These are phyloP conservation scores for Russula ochroleuca DNA, from an alignment of 768 basidiomycete species.

Conservation along the genomic window DNA sequence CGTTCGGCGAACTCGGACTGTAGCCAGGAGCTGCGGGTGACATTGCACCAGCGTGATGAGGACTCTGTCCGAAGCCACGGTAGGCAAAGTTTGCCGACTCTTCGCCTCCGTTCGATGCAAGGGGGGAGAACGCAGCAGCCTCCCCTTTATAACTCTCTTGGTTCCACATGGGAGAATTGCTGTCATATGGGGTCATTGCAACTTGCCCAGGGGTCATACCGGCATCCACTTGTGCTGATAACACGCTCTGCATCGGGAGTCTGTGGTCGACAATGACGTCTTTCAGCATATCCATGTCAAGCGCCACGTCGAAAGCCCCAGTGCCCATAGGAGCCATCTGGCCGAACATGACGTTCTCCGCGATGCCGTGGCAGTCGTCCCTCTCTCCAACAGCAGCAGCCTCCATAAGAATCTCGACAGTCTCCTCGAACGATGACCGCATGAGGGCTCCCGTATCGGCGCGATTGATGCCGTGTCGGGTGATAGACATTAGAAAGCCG, in stretches of 20 bases:
- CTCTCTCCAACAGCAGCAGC: slow-evolving; percentile 97
- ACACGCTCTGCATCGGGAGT: slow-evolving; percentile 76
- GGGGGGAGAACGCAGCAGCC: slow-evolving; percentile 89
- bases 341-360: slow-evolving; percentile 99
- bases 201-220: slow-evolving; percentile 90
- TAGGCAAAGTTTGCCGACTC: slow-evolving; percentile 73
- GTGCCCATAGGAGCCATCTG: slow-evolving; percentile 99
- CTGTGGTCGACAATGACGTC: slow-evolving; percentile 97
- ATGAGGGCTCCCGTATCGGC: slow-evolving; percentile 98
- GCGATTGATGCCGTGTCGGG: slow-evolving; percentile 98
- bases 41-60: slow-evolving; percentile 78
- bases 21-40: slow-evolving; percentile 85
- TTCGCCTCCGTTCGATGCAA: slow-evolving; percentile 79
- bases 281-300: slow-evolving; percentile 98
- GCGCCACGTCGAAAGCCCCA: slow-evolving; percentile 89
- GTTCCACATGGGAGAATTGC: slow-evolving; percentile 76
- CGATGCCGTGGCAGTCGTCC: slow-evolving; percentile 96
- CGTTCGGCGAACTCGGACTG: slow-evolving; percentile 87
- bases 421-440: slow-evolving; percentile 99
- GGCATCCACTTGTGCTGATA: slow-evolving; percentile 74
- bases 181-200: slow-evolving; percentile 96
- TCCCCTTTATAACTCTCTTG: slow-evolving; percentile 80
- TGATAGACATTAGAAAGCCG: slow-evolving; percentile 94
- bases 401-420: slow-evolving; percentile 98
- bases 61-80: slow-evolving; percentile 80